Percentiles rank a stretch among this genome's conserved stretches.
phyloP scores from a whole-genome alignment of 768 basidiomycete species.

The Lepiota venenata region DNA sequence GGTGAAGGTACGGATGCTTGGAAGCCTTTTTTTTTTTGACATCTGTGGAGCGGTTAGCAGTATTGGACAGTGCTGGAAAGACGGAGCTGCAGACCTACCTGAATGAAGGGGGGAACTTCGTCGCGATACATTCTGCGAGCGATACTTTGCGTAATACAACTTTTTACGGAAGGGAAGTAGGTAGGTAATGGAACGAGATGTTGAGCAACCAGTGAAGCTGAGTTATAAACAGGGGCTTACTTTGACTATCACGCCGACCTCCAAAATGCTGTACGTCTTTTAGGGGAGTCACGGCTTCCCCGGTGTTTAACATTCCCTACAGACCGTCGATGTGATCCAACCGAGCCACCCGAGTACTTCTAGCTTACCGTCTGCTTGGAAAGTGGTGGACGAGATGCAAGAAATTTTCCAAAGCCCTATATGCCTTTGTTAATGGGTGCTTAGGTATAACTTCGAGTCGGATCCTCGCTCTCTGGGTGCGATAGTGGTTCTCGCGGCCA shows the following conservation, averaged over 20 bases:
- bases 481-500: slow-evolving; percentile 56
- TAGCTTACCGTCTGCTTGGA: slow-evolving; percentile 50
- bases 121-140: slow-evolving; percentile 65
- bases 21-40: background rate
- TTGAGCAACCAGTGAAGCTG: background rate
- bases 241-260: slow-evolving; percentile 72
- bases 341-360: slow-evolving; percentile 59
- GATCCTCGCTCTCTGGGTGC: slow-evolving; percentile 68
- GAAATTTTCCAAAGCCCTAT: slow-evolving; percentile 9
- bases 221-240: slow-evolving; percentile 41
- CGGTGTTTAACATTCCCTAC: background rate
- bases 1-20: slow-evolving; percentile 49
- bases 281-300: background rate
- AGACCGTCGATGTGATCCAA: slow-evolving; percentile 61
- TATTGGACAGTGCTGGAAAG: slow-evolving; percentile 58
- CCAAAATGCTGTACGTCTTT: slow-evolving; percentile 54
- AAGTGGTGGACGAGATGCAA: slow-evolving; percentile 59
- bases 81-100: slow-evolving; percentile 62
- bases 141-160: slow-evolving; percentile 56
- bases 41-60: slow-evolving; percentile 25
- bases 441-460: slow-evolving; percentile 68
- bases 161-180: slow-evolving; percentile 56
- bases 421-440: background rate
- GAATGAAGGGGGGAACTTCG: slow-evolving; percentile 65
- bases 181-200: slow-evolving; percentile 25